Evolutionary conservation across 805 yeast genomes (phyloP).

Genomic region (Candida tammaniensis): DNA sequence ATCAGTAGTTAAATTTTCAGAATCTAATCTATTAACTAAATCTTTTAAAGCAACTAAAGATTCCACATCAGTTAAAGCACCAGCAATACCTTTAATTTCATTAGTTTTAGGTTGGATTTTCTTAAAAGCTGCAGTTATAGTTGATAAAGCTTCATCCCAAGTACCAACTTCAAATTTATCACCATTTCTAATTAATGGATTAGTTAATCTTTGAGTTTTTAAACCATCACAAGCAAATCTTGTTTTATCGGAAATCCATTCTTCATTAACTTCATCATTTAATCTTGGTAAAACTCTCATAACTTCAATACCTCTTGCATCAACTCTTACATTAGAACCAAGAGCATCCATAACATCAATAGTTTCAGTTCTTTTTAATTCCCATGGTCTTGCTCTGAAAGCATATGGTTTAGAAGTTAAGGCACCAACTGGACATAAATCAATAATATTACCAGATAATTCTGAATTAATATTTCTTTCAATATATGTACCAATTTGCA

Average conservation of each 20-base stretch:
- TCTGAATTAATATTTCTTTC: constrained; percentile 83
- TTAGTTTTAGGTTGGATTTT: constrained; percentile 57
- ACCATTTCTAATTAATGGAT: constrained; percentile 72
- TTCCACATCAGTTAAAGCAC: constrained; percentile 82
- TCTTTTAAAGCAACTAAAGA: constrained; percentile 80
- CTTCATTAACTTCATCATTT: constrained; percentile 85
- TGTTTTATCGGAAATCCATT: constrained; percentile 88
- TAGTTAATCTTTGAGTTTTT: constrained; percentile 80
- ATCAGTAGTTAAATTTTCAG: constrained; percentile 79
- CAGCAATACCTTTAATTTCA: constrained; percentile 79
- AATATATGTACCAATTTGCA: constrained; percentile 88
- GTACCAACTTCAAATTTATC: constrained; percentile 69
- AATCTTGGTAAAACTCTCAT: constrained; percentile 84
- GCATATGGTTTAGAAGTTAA: constrained; percentile 83
- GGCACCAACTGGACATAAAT: constrained; percentile 86
- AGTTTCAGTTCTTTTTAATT: constrained; percentile 82
- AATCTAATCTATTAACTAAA: constrained; percentile 68
- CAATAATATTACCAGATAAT: constrained; percentile 82
- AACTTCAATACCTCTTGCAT: constrained; percentile 82
- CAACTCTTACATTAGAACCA: constrained; percentile 82
- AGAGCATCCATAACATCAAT: constrained; percentile 81
- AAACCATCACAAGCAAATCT: constrained; percentile 84
- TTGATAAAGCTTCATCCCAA: constrained; percentile 82
- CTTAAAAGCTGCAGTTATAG: constrained; percentile 60
- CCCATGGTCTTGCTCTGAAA: constrained; percentile 79